phyloP scores from a whole-genome alignment of 352 stramenopile species.

The Pythium folliculosum region DNA sequence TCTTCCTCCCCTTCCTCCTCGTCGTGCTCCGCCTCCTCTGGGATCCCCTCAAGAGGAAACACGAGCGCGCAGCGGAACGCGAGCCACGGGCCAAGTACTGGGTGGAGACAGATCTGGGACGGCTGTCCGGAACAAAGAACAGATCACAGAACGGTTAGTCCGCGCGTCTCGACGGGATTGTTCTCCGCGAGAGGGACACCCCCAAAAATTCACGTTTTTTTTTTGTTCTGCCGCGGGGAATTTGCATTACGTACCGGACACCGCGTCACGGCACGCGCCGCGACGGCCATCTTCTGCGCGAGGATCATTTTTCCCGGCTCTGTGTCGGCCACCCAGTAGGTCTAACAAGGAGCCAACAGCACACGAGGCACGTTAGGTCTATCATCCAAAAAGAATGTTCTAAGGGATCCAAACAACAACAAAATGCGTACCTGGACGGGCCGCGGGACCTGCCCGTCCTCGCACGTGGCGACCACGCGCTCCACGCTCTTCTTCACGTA shows the following conservation, averaged over 20 bases:
- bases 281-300: constrained; percentile 67
- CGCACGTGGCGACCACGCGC: constrained; percentile 31
- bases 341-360: constrained; percentile 26
- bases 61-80: constrained; percentile 67
- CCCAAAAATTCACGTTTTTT: too few relatives aligned
- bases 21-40: not conserved
- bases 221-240: too few relatives aligned
- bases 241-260: constrained; percentile 37
- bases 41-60: constrained; percentile 40
- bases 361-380: not conserved
- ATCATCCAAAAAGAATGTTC: not conserved
- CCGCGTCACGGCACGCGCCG: constrained; percentile 42
- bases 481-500: constrained; percentile 53
- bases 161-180: not conserved
- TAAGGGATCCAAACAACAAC: constrained; percentile 3
- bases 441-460: constrained; percentile 13
- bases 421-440: constrained; percentile 30
- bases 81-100: constrained; percentile 64
- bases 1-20: constrained; percentile 9
- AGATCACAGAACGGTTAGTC: not conserved
- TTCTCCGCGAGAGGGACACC: not conserved
- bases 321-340: constrained; percentile 71
- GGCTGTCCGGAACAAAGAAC: constrained; percentile 31
- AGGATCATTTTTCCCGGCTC: constrained; percentile 75
- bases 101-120: constrained; percentile 65